Evolutionary conservation across 805 yeast species (phyloP).

Genomic region (Jamesozyma piceae): DNA sequence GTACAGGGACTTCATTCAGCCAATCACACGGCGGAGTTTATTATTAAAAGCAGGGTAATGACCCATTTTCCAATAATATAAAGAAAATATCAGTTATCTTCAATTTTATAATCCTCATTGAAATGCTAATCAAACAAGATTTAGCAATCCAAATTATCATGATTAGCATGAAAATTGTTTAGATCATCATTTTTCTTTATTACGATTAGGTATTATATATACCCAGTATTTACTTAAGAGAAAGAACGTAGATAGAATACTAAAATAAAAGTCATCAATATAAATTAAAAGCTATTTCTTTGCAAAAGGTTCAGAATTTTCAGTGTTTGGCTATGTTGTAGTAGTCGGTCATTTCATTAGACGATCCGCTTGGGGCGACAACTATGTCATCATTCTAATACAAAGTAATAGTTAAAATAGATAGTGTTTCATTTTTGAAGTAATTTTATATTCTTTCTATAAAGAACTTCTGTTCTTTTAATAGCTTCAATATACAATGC

Average conservation of each 20-base stretch:
- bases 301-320: constrained; percentile 27
- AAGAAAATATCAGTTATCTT: constrained; percentile 3
- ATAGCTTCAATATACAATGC: not conserved
- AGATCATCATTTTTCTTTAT: constrained; percentile 3
- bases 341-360: constrained; percentile 24
- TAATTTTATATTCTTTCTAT: constrained; percentile 6
- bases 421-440: not conserved
- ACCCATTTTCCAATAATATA: not conserved
- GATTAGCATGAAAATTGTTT: constrained; percentile 30
- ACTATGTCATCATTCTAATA: constrained; percentile 28
- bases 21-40: too few relatives aligned
- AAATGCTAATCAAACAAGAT: not conserved
- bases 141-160: constrained; percentile 14
- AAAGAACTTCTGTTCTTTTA: constrained; percentile 16
- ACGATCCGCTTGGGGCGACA: constrained; percentile 37
- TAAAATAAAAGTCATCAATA: too few relatives aligned
- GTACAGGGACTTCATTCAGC: too few relatives aligned
- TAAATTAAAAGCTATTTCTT: not conserved
- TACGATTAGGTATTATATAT: not conserved
- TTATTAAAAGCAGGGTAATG: too few relatives aligned
- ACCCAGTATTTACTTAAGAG: too few relatives aligned
- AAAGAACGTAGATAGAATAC: constrained; percentile 2
- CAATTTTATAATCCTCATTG: constrained; percentile 4
- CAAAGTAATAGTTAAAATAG: not conserved
- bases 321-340: constrained; percentile 33